These are phyloP conservation scores for Lentinula novae-zelandiae DNA, from an alignment of 1,284 basidiomycete genomes.

Conservation along the genomic window DNA sequence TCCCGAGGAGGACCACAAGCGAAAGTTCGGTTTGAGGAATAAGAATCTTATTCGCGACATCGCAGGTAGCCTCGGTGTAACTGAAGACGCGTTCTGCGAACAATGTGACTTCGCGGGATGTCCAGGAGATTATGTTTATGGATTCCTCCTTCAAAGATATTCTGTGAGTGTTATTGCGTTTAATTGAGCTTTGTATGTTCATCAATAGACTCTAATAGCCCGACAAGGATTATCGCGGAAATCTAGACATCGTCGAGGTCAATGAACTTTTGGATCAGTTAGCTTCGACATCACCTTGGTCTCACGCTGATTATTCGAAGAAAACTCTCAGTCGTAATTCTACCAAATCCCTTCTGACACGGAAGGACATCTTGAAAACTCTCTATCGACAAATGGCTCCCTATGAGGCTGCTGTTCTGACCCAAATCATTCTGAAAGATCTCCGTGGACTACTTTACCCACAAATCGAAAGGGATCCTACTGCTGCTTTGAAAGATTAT, in stretches of 20 bases:
- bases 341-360: conserved; percentile 19
- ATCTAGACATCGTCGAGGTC: conserved; percentile 45
- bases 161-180: conserved; percentile 23
- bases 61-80: conserved; percentile 46
- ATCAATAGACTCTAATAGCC: conserved; percentile 13
- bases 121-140: conserved; percentile 63
- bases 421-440: conserved; percentile 84
- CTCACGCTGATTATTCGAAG: conserved; percentile 38
- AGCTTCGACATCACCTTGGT: conserved; percentile 62
- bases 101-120: conserved; percentile 52
- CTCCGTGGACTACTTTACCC: conserved; percentile 75
- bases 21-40: conserved; percentile 78
- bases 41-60: conserved; percentile 54
- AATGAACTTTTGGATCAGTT: conserved; percentile 71
- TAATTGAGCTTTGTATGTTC: not conserved
- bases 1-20: conserved; percentile 68
- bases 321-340: conserved; percentile 18
- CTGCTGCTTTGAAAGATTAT: conserved; percentile 46
- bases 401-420: conserved; percentile 59
- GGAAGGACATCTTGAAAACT: conserved; percentile 42
- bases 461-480: conserved; percentile 47
- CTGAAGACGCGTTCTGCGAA: conserved; percentile 31
- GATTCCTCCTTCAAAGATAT: conserved; percentile 33
- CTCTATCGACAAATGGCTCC: conserved; percentile 58
- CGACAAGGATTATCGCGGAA: conserved; percentile 24